Evolutionary conservation across 2,329 filamentous ascomycete species (phyloP).

Genomic region (Hirsutella rhossiliensis): DNA sequence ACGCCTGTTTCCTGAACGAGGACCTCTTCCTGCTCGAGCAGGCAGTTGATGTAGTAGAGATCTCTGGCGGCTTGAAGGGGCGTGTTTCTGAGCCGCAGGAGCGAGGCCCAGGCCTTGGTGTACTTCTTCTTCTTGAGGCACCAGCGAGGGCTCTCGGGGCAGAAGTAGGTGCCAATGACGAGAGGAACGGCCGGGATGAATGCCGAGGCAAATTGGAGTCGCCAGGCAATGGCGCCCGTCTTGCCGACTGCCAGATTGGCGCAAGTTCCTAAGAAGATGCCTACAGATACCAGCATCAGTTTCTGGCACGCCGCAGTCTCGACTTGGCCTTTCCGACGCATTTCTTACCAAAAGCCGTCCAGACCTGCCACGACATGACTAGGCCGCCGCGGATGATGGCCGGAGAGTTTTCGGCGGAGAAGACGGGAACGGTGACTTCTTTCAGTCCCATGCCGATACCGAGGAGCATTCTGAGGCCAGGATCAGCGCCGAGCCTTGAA

Average conservation of each 20-base stretch:
- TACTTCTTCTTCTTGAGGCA: constrained; percentile 49
- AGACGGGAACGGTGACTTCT: constrained; percentile 37
- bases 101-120: constrained; percentile 40
- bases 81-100: constrained; percentile 44
- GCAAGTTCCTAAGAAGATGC: constrained; percentile 54
- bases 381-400: constrained; percentile 39
- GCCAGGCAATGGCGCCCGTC: constrained; percentile 46
- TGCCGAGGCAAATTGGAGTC: constrained; percentile 51
- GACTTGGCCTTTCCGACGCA: background rate
- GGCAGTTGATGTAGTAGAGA: constrained; percentile 41
- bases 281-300: constrained; percentile 13
- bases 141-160: constrained; percentile 55
- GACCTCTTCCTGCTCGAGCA: constrained; percentile 18
- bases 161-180: constrained; percentile 43
- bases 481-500: background rate
- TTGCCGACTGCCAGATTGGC: constrained; percentile 54
- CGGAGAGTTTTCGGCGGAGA: constrained; percentile 39
- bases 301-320: background rate
- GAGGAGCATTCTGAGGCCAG: constrained; percentile 28
- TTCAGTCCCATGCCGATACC: constrained; percentile 49
- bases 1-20: constrained; percentile 15
- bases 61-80: constrained; percentile 50
- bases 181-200: constrained; percentile 54
- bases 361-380: constrained; percentile 44
- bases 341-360: constrained; percentile 33